Base-by-base conservation (phyloP, 306 rosid species). In the Mimosa bimucronata region DNA sequence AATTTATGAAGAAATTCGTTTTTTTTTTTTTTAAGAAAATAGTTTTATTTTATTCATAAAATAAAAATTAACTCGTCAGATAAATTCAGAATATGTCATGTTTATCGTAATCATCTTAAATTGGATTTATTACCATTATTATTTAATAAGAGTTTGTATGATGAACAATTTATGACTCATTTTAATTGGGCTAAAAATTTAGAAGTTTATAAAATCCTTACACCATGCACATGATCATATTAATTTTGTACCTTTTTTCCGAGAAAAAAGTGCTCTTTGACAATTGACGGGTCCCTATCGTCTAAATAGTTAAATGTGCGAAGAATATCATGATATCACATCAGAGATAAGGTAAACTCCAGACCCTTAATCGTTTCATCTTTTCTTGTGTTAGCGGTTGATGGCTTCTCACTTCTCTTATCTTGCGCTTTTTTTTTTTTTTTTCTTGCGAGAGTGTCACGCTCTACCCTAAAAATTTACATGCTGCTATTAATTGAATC, bases 311-410 rank as follows among this genome's bases (percentile, higher is more conserved):
- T 60, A 26, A 26, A 13, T 60, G 18, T 5, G 13, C 37, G 34
- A 60, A 25, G 66, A 25, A 28, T 61, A 61, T 9, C 38, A 61
- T 28, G 67, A 61, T 61, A 26, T 60, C 77, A 62, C 31, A 30
- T 64, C 69, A 6, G n/a, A 30, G n/a, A 16, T 30, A 16, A 64
- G 69, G 28, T 64, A 2, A 15, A 64, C 12, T 30, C 29, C 31
- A 31, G 71, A 66, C 45, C 71, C 71, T 66, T 19, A 3, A 65
- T 65, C n/a, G 69, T 64, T 31, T 26, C 3, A 16, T 64, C 5
- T 30, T 62, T 30, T 3, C 30, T 34, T 34, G 38, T 6, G 38
- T 28, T 16, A 3, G 5, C 2, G 53, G 53, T 48, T 48, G 53
- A 15, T 15, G n/a, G n/a, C 57, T 18, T 9, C 62, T 55, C 28